Evolutionary conservation across 768 basidiomycete species (phyloP), one percentile per base, ranked within the genome.

Genomic region (Ephemerocybe angulata): DNA sequence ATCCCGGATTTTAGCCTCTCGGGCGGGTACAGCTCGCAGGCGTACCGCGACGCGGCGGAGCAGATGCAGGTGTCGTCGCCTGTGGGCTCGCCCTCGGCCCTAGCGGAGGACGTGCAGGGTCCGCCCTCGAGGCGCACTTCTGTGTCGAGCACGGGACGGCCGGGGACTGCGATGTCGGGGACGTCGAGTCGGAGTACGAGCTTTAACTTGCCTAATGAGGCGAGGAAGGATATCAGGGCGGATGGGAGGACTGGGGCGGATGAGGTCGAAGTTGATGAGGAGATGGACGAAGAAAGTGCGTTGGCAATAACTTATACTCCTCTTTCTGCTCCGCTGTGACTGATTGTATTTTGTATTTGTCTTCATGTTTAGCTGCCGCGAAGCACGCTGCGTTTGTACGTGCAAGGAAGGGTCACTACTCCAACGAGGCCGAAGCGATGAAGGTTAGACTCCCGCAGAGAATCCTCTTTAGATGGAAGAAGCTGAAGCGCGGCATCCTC

Each of bases 401-500:
- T 60, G 90, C 90, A 22, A 80, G 91, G 22, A 88, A 87, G 52
- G 77, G 88, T 53, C 92, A 93, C 64, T 93, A 93, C 62, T 92
- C 90, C 4, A 93, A 93, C 49, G 92, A 94, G 66, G 92, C 89
- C 1, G 88, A 93, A 66, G 92, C 90, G 17, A 93, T 94, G 92
- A 93, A 93, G 84, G 90, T 87, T 69, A 43, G 69, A 46, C 47
- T n/a, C 33, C 3, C 41, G 13, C 28, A 33, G 30, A 29, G 22
- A 42, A 40, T 19, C 47, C 42, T 52, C 38, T n/a, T 13, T 41
- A 19, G 35, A 2, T 35, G 47, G 12, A 43, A 27, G 10, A 17
- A 43, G 43, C 47, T 29, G 42, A 48, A 60, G 51, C 13, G 56
- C 31, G 55, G 24, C 53, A 7, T 49, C 35, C 25, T 17, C 46